phyloP scores from a whole-genome alignment of 2,329 filamentous ascomycete genomes.

The Epichloe aotearoae region DNA sequence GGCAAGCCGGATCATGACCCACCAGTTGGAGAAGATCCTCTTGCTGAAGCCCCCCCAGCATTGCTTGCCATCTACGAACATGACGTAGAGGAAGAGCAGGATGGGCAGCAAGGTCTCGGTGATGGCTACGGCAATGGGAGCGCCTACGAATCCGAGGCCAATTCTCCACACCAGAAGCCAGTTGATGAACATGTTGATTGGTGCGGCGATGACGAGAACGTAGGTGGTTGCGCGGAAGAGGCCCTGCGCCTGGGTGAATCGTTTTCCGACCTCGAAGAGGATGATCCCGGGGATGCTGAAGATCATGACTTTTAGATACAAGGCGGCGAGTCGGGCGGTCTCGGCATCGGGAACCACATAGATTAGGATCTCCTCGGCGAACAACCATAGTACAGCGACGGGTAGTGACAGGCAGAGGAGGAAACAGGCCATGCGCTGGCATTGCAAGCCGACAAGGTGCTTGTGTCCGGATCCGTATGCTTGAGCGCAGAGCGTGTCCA shows the following conservation, averaged over 20 bases:
- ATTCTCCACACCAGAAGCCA: slow-evolving; percentile 67
- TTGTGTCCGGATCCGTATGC: slow-evolving; percentile 87
- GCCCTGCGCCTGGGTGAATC: slow-evolving; percentile 73
- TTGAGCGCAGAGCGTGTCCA: slow-evolving; percentile 88
- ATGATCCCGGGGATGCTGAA: slow-evolving; percentile 64
- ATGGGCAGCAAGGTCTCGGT: slow-evolving; percentile 67
- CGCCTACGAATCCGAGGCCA: slow-evolving; percentile 60
- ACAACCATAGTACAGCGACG: slow-evolving; percentile 58
- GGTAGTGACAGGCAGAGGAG: slow-evolving; percentile 60
- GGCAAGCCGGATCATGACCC: slow-evolving; percentile 72
- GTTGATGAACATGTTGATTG: slow-evolving; percentile 64
- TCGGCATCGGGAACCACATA: slow-evolving; percentile 36
- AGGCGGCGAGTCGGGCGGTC: slow-evolving; percentile 52
- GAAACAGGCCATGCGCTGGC: slow-evolving; percentile 71
- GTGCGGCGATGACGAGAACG: slow-evolving; percentile 62
- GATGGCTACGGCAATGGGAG: slow-evolving; percentile 67
- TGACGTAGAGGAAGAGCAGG: slow-evolving; percentile 65
- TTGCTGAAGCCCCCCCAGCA: slow-evolving; percentile 82
- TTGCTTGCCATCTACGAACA: slow-evolving; percentile 57
- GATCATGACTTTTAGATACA: slow-evolving; percentile 60
- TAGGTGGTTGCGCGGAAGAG: slow-evolving; percentile 68
- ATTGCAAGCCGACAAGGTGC: slow-evolving; percentile 71
- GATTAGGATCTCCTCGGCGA: slow-evolving; percentile 51
- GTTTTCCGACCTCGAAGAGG: slow-evolving; percentile 64
- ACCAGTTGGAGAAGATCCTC: slow-evolving; percentile 60